phyloP scores from a whole-genome alignment of 2,329 filamentous ascomycete species.

The Helicocarpus griseus region DNA sequence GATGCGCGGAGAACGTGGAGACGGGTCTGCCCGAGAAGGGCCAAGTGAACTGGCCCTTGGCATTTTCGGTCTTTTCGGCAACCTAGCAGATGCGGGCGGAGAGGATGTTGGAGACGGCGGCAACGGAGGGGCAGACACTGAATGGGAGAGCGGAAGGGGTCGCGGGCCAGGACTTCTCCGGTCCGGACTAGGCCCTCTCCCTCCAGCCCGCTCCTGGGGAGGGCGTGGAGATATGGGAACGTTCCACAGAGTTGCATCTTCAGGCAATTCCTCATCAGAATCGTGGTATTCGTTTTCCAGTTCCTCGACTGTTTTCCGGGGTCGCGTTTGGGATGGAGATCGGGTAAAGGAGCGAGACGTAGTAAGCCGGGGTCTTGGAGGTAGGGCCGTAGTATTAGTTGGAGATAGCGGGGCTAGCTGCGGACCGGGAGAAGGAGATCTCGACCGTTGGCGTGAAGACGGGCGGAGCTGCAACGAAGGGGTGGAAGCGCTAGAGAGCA shows the following conservation, averaged over 20 bases:
- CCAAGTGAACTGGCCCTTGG: conserved; percentile 27
- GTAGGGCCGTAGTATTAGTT: conserved; percentile 14
- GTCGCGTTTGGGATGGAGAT: conserved; percentile 34
- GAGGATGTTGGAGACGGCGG: conserved; percentile 22
- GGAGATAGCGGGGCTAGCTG: conserved; percentile 19
- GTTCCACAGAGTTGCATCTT: conserved; percentile 42
- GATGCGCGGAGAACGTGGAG: conserved; percentile 36
- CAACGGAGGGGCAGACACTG: conserved; percentile 19
- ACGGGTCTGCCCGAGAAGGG: conserved; percentile 15
- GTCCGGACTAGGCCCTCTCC: conserved; percentile 34
- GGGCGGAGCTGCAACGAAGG: conserved; percentile 18
- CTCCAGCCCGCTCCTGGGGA: conserved; percentile 29
- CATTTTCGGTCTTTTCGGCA: conserved; percentile 26
- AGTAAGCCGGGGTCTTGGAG: conserved; percentile 9
- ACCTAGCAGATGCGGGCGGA: conserved; percentile 12
- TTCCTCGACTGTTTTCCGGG: conserved; percentile 38
- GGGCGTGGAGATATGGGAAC: conserved; percentile 40
- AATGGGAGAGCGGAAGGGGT: conserved; percentile 35
- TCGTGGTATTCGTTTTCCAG: conserved; percentile 42
- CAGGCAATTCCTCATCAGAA: conserved; percentile 41
- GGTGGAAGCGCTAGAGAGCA: conserved; percentile 9
- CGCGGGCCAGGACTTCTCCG: conserved; percentile 29
- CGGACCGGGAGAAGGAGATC: conserved; percentile 14
- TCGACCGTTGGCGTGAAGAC: conserved; percentile 6
- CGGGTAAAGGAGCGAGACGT: conserved; percentile 18